Base-by-base conservation (phyloP, 2,329 filamentous ascomycete genomes). In the Aspergillus japonicus region DNA sequence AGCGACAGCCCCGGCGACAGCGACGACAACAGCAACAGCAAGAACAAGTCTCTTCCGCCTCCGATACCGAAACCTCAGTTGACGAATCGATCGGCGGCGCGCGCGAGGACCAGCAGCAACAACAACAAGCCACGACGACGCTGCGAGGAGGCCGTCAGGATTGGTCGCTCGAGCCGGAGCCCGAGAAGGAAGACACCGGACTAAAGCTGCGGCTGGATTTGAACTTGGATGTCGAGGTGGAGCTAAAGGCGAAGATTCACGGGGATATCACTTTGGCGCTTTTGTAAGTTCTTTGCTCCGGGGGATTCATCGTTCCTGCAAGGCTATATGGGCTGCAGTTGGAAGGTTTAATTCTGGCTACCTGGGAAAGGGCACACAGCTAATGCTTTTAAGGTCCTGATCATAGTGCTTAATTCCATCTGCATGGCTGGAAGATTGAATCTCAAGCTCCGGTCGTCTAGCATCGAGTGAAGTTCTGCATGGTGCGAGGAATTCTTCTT, bases 241-340 rank as follows among this genome's bases (percentile, higher is more conserved):
- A 87, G 68, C 74, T 87, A 50, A 87, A 87, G 77, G 85, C 85
- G n/a, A 86, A 84, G 73, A 87, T 87, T 65, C 84, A 86, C 64
- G 85, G 85, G 75, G 85, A 87, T 67, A 75, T 87, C 61, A 87
- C 85, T n/a, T 70, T 87, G 56, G 84, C 74, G 57, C 68, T 80
- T 47, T 71, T 79, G 77, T 79, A 75, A 73, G 77, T 77, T 50
- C 33, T 16, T 29, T 35, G 10, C 33, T 35, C 33, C 1, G 11
- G 11, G 11, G 4, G 11, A 6, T 35, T 16, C 14, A 12, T 4
- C 14, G 33, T 35, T 12, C 33, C 2, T 35, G 33, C 33, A 4
- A 16, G 11, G 33, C 12, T 12, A 4, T 35, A 35, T 16, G 33
- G 33, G 33, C 33, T 35, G 14, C 33, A 35, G 10, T 12, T 10